Conservation (phyloP, 441 rosid genomes). For the Rhodomyrtus psidioides region DNA sequence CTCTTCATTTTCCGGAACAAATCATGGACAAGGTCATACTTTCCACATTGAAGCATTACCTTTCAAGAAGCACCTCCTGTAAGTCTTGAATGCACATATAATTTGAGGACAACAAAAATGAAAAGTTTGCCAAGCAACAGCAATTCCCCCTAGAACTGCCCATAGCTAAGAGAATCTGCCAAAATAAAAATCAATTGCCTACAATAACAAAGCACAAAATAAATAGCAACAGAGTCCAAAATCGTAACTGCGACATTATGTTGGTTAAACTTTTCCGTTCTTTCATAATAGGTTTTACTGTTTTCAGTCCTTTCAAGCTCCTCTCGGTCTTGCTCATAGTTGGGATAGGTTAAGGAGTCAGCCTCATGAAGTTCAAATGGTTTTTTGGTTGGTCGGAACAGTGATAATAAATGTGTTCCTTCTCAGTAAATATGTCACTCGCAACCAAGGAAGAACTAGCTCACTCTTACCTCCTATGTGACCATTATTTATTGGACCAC, state of each 20-base stretch:
- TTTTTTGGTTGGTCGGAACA: background rate
- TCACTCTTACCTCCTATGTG: background rate
- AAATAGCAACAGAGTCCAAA: background rate
- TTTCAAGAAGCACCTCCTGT: conserved; percentile 50
- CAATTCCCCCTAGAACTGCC: background rate
- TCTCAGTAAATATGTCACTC: background rate
- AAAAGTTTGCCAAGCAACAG: background rate
- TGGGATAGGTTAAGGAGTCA: background rate
- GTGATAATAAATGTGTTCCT: background rate
- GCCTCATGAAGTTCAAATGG: background rate
- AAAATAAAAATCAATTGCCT: background rate
- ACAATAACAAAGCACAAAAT: background rate
- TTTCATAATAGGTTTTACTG: background rate
- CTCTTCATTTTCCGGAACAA: conserved; percentile 65
- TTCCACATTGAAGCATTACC: conserved; percentile 92
- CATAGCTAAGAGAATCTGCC: background rate
- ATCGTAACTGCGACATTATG: background rate
- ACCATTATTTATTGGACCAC: background rate
- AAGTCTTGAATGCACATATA: conserved; percentile 34
- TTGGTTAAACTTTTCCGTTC: background rate
- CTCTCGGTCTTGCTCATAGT: background rate
- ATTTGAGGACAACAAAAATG: conserved; percentile 11
- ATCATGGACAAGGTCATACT: conserved; percentile 66
- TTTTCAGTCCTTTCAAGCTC: background rate
- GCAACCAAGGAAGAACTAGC: background rate